phyloP scores from a whole-genome alignment of 495 filamentous ascomycete species.

The Sphaerosporella brunnea region DNA sequence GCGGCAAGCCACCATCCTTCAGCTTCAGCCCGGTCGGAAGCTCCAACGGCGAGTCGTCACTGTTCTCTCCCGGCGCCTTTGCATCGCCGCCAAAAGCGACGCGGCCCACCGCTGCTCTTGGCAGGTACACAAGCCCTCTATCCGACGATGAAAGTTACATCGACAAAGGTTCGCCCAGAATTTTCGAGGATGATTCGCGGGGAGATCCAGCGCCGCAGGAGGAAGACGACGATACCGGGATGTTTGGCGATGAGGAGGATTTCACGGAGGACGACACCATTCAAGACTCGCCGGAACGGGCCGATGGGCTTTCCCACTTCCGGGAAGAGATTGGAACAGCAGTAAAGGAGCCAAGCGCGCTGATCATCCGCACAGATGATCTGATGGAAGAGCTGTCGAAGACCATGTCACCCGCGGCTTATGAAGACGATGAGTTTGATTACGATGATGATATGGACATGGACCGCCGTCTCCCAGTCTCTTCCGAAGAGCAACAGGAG shows the following conservation, averaged over 20 bases:
- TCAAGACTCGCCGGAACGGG: not conserved
- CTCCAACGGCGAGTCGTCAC: not conserved
- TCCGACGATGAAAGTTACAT: slow-evolving; percentile 14
- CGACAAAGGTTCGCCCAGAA: slow-evolving; percentile 6
- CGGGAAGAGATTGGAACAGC: slow-evolving; percentile 5
- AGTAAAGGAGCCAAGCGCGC: slow-evolving; percentile 15
- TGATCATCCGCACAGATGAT: slow-evolving; percentile 20
- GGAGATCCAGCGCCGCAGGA: slow-evolving; percentile 8
- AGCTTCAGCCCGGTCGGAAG: not conserved
- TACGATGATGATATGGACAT: slow-evolving; percentile 18
- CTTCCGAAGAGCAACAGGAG: slow-evolving; percentile 10
- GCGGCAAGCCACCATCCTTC: slow-evolving; percentile 1
- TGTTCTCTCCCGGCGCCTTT: not conserved
- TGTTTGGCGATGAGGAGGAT: slow-evolving; percentile 15
- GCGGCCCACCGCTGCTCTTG: not conserved
- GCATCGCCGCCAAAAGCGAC: not conserved
- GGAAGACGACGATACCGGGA: slow-evolving; percentile 13
- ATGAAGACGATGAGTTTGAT: slow-evolving; percentile 9
- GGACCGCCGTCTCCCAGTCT: slow-evolving; percentile 8
- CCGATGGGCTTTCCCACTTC: not conserved
- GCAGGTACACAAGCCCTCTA: slow-evolving; percentile 1
- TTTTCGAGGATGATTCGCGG: slow-evolving; percentile 17
- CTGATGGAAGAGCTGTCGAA: slow-evolving; percentile 15
- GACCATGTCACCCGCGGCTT: slow-evolving; percentile 6
- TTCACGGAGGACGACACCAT: slow-evolving; percentile 1